Base-by-base conservation (phyloP, 2,329 filamentous ascomycete species). In the Dactylellina cionopaga region DNA sequence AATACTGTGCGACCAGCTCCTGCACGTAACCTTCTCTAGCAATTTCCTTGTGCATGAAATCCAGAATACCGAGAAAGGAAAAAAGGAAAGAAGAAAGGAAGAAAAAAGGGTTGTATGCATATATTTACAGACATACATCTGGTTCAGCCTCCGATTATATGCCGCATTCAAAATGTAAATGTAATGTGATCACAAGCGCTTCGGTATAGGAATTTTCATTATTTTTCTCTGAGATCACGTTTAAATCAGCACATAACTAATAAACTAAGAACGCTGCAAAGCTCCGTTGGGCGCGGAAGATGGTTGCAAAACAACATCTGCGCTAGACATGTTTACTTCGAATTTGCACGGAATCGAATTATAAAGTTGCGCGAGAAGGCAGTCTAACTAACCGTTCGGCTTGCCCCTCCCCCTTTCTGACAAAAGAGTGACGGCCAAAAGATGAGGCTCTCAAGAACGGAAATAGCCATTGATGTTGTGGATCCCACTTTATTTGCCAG, bases 41-140 rank as follows among this genome's bases (percentile, higher is more conserved):
- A 71, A 71, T 71, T 71, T 71, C 66, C 43, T 35, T 19, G 7
- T 64, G 66, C 66, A 71, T 49, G 31, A 46, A 24, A 51, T 41
- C 55, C 33, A 35, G 52, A 17, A 39, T 27, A 55, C 35, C 17
- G 35, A 64, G 9, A 24, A 19, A 55, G 55, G 29, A n/a, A n/a
- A n/a, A n/a, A n/a, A n/a, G n/a, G n/a, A n/a, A n/a, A n/a, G n/a
- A n/a, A n/a, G n/a, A n/a, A n/a, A n/a, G n/a, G n/a, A n/a, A n/a
- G n/a, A n/a, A n/a, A n/a, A n/a, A n/a, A n/a, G n/a, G n/a, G n/a
- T n/a, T n/a, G n/a, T n/a, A n/a, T n/a, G n/a, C n/a, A n/a, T n/a
- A n/a, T n/a, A n/a, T n/a, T n/a, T n/a, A n/a, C n/a, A n/a, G n/a
- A n/a, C n/a, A n/a, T n/a, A n/a, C n/a, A n/a, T 35, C 54, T 27